Conservation (phyloP, 208 protist species). For the Trypanosoma caninum region DNA sequence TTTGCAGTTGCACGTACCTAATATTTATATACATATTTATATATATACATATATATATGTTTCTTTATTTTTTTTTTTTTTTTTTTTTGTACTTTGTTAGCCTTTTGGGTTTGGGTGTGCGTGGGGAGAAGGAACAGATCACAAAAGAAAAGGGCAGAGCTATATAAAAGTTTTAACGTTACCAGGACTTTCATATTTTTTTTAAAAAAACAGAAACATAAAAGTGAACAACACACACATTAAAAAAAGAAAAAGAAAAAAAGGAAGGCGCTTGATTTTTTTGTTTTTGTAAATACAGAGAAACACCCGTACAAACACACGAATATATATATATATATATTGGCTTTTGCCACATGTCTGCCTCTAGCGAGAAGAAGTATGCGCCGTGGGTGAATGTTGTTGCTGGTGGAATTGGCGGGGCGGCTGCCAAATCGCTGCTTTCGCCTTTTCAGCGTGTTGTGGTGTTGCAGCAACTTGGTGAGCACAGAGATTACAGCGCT, state of each 20-base stretch:
- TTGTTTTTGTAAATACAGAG: too few species aligned
- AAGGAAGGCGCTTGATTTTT: too few species aligned
- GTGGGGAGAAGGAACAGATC: background rate
- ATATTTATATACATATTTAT: slow-evolving; percentile 10
- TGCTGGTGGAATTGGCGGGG: slow-evolving; percentile 68
- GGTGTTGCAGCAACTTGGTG: slow-evolving; percentile 78
- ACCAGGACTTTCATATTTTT: too few species aligned
- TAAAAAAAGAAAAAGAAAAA: too few species aligned
- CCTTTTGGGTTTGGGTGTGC: background rate
- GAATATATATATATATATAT: background rate
- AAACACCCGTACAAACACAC: too few species aligned
- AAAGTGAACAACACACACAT: too few species aligned
- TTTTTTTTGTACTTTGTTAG: slow-evolving; percentile 9
- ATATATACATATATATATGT: slow-evolving; percentile 15
- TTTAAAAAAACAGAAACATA: too few species aligned
- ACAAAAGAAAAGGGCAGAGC: background rate
- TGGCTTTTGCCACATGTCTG: slow-evolving; percentile 9
- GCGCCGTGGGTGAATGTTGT: slow-evolving; percentile 76
- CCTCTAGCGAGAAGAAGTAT: slow-evolving; percentile 64
- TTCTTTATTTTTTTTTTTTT: background rate
- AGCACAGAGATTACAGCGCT: slow-evolving; percentile 49
- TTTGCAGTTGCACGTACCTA: too few species aligned
- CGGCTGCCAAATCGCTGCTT: slow-evolving; percentile 77
- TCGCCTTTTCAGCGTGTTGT: slow-evolving; percentile 85
- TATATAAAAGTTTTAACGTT: too few species aligned